phyloP scores from a whole-genome alignment of 257 asterid species.

The Solanum corneliomulleri region DNA sequence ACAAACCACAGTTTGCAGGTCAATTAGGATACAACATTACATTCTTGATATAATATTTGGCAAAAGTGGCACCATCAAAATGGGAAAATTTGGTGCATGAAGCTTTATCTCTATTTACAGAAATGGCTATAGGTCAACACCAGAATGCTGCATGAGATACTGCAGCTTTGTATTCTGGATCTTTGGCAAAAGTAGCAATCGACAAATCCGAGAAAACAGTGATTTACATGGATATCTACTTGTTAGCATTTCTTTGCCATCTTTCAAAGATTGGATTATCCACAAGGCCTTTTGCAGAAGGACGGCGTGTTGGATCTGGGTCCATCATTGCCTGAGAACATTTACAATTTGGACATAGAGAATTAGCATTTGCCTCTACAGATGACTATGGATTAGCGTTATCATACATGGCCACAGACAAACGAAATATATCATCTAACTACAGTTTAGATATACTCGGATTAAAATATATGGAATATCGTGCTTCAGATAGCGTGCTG shows the following conservation, averaged over 20 bases:
- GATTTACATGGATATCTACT: neutral
- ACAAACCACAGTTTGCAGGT: neutral
- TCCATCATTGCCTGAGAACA: constrained; percentile 71
- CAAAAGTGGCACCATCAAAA: neutral
- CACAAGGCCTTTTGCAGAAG: constrained; percentile 60
- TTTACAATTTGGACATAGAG: neutral
- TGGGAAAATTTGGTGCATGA: neutral
- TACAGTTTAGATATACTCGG: neutral
- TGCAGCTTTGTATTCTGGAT: neutral
- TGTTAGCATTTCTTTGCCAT: constrained; percentile 11
- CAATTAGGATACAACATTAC: neutral
- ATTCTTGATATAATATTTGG: neutral
- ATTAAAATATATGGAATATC: neutral
- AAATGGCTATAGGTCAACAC: neutral
- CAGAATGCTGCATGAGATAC: neutral
- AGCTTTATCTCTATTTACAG: neutral
- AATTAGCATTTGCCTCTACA: neutral
- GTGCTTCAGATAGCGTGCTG: neutral
- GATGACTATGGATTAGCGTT: neutral
- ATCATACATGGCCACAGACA: neutral
- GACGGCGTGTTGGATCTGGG: constrained; percentile 65
- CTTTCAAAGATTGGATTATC: constrained; percentile 49
- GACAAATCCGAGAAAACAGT: neutral
- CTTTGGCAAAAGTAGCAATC: neutral
- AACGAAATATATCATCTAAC: neutral